Base-by-base conservation (phyloP, 2,329 filamentous ascomycete genomes). In the Fusarium miscanthi region DNA sequence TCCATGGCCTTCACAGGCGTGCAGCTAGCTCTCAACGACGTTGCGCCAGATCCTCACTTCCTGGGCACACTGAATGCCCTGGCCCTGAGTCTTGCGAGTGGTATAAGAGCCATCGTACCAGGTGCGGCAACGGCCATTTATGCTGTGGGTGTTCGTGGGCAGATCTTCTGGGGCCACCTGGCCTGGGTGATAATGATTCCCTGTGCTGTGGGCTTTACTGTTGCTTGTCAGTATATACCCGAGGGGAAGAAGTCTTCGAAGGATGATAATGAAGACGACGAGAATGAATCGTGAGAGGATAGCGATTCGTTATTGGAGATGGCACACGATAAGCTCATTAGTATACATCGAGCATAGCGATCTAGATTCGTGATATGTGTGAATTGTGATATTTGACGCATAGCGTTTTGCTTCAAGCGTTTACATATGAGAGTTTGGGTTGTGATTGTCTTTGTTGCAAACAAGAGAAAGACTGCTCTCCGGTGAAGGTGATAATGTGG, bases 11-110 rank as follows among this genome's bases (percentile, higher is more conserved):
- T 92, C 77, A 94, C 92, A 1, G 90, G 86, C 4, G 86, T 91
- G 2, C 92, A 95, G 83, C 88, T 95, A 13, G 89, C 90, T 1
- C 78, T 95, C 37, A 95, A 95, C 79, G 92, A 95, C 64, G 88
- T 92, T 5, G 87, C 90, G 0, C 93, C 93, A 0, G 89, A 86
- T 14, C 86, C 89, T 3, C 84, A 85, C 45, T 87, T 89, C 1
- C 83, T 95, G 14, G 93, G 91, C 0, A 94, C 89, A 0, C 82
- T 96, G 33, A 95, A 95, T 74, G 91, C 91, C 19, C 60, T 83
- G 6, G 81, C 82, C 1, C 37, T 95, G 63, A 91, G 92, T 0
- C 76, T 89, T 2, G 81, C 84, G 0, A 90, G 89, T 70, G 90
- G 83, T 0, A 82, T 93, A 35, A 85, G 93, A 19, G 87, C 93